phyloP scores from a whole-genome alignment of 2,329 filamentous ascomycete genomes.

The Aspergillus sojae region DNA sequence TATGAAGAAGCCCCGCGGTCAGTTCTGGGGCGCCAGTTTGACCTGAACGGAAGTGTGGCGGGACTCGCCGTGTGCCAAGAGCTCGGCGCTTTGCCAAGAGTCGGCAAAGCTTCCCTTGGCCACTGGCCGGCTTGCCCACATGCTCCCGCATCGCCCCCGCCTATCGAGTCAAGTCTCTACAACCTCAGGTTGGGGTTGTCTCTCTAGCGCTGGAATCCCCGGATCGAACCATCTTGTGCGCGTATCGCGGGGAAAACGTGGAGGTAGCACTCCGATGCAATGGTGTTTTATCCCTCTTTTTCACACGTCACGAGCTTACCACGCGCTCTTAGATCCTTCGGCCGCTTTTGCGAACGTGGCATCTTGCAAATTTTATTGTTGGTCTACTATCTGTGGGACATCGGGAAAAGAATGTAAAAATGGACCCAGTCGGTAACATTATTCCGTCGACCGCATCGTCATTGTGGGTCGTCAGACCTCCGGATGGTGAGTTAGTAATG shows the following conservation, averaged over 20 bases:
- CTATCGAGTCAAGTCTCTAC: background rate
- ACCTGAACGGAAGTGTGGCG: background rate
- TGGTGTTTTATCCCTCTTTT: background rate
- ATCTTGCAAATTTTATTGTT: background rate
- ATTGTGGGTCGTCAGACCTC: background rate
- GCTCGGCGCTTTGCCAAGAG: background rate
- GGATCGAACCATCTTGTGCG: background rate
- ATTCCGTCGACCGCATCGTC: background rate
- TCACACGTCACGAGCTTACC: background rate
- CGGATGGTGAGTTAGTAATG: background rate
- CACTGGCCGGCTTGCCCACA: background rate
- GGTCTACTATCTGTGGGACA: background rate
- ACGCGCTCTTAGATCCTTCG: background rate
- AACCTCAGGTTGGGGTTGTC: no score
- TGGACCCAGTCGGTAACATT: background rate
- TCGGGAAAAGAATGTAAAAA: background rate
- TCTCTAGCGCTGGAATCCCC: background rate
- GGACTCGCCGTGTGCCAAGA: background rate
- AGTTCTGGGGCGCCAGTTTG: background rate
- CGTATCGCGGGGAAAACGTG: background rate
- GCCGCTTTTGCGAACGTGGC: background rate
- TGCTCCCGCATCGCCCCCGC: background rate
- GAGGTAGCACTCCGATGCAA: background rate
- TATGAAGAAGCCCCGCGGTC: background rate
- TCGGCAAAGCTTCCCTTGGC: background rate